Conservation (phyloP, 345 rosid species). For the Corchorus olitorius region DNA sequence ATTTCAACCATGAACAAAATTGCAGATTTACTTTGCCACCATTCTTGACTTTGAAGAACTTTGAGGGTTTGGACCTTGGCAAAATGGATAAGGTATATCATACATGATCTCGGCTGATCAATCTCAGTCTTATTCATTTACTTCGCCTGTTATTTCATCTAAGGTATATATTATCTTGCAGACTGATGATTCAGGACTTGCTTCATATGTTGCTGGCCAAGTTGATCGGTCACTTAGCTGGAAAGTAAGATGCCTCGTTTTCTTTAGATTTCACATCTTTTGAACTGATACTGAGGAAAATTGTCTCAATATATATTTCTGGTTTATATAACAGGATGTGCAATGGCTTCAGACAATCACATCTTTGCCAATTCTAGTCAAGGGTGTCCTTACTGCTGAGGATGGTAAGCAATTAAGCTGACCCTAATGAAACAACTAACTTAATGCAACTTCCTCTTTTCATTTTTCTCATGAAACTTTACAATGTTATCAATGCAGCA, state of each 20-base stretch:
- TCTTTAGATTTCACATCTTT: background rate
- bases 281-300: background rate
- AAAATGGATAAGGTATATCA: conserved; percentile 63
- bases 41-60: conserved; percentile 77
- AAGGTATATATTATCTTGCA: conserved; percentile 31
- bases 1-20: conserved; percentile 12
- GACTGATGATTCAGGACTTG: conserved; percentile 85
- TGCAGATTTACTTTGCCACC: conserved; percentile 77
- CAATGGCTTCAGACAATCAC: conserved; percentile 95
- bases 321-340: conserved; percentile 55
- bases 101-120: background rate
- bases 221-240: conserved; percentile 79
- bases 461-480: background rate
- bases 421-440: conserved; percentile 3
- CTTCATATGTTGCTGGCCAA: conserved; percentile 91
- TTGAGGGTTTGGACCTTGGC: conserved; percentile 84
- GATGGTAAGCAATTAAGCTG: conserved; percentile 62
- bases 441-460: background rate
- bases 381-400: conserved; percentile 92
- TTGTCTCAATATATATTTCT: background rate
- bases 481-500: conserved; percentile 46
- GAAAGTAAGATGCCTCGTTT: conserved; percentile 52
- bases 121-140: conserved; percentile 10
- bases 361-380: conserved; percentile 83
- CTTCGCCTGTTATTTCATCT: background rate